phyloP scores from a whole-genome alignment of 169 alveolate genomes.

The Eimeria acervulina region DNA sequence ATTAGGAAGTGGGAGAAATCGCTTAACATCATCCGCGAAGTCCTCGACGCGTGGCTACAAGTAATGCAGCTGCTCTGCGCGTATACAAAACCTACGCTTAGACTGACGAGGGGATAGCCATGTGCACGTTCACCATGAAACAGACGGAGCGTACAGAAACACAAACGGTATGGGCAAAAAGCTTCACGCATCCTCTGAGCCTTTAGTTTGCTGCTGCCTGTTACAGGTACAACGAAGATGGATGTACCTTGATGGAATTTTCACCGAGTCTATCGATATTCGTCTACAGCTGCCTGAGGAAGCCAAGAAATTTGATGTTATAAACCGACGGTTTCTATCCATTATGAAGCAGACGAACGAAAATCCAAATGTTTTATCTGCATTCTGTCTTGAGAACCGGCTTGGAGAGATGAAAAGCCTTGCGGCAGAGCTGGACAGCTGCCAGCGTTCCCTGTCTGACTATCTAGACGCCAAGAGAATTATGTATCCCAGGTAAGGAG shows the following conservation, averaged over 20 bases:
- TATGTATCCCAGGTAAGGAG: conserved; percentile 89
- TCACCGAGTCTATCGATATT: conserved; percentile 96
- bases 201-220: not conserved
- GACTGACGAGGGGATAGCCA: not conserved
- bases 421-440: conserved; percentile 93
- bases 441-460: conserved; percentile 94
- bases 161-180: not conserved
- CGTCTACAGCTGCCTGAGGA: conserved; percentile 96
- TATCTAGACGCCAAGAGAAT: conserved; percentile 96
- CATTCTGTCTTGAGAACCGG: conserved; percentile 93
- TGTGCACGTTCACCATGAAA: not conserved
- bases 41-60: conserved; percentile 95
- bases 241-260: conserved; percentile 96
- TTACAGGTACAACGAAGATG: conserved; percentile 91
- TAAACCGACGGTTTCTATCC: conserved; percentile 92
- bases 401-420: conserved; percentile 92
- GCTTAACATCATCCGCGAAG: conserved; percentile 94
- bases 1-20: conserved; percentile 95
- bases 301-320: conserved; percentile 95
- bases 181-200: not conserved
- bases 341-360: conserved; percentile 93
- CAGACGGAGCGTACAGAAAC: not conserved
- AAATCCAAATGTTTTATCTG: conserved; percentile 91
- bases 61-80: conserved; percentile 36
- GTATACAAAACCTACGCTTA: not conserved